Evolutionary conservation across 2,329 filamentous ascomycete genomes (phyloP).

Genomic region (Ascosphaera aggregata): DNA sequence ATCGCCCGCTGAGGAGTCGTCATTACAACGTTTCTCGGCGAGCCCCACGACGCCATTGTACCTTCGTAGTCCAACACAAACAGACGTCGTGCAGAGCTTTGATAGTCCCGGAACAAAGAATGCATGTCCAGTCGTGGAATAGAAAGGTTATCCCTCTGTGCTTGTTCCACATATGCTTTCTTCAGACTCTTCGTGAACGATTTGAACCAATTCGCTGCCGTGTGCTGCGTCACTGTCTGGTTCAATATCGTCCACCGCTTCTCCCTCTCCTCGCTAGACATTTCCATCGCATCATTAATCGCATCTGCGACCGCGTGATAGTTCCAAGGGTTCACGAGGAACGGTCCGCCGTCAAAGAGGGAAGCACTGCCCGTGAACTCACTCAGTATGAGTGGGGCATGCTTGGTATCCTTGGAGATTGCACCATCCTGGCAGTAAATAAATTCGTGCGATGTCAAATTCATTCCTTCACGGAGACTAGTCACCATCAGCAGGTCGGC

Average conservation of each 20-base stretch:
- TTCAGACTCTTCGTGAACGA: slow-evolving; percentile 48
- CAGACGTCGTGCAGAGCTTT: slow-evolving; percentile 40
- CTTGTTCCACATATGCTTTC: slow-evolving; percentile 61
- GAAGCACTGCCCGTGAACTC: slow-evolving; percentile 94
- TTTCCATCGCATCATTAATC: slow-evolving; percentile 90
- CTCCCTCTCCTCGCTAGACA: slow-evolving; percentile 69
- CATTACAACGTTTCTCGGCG: slow-evolving; percentile 61
- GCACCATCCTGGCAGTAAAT: slow-evolving; percentile 88
- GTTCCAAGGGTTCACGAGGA: slow-evolving; percentile 98
- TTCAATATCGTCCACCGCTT: slow-evolving; percentile 52
- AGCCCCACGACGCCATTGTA: slow-evolving; percentile 70
- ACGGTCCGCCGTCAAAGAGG: slow-evolving; percentile 59
- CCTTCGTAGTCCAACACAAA: slow-evolving; percentile 91
- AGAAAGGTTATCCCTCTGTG: slow-evolving; percentile 59
- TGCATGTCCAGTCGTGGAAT: slow-evolving; percentile 62
- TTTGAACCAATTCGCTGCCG: slow-evolving; percentile 68
- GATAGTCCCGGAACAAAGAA: slow-evolving; percentile 41
- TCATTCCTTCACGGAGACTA: slow-evolving; percentile 97
- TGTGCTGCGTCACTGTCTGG: slow-evolving; percentile 52
- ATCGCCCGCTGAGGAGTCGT: slow-evolving; percentile 71
- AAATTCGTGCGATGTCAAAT: slow-evolving; percentile 94
- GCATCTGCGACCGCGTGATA: slow-evolving; percentile 85
- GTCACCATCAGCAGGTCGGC: slow-evolving; percentile 84
- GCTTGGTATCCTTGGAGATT: slow-evolving; percentile 64
- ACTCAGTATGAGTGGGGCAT: slow-evolving; percentile 84